phyloP scores from a whole-genome alignment of 768 basidiomycete species.

The Tulasnella sp. region DNA sequence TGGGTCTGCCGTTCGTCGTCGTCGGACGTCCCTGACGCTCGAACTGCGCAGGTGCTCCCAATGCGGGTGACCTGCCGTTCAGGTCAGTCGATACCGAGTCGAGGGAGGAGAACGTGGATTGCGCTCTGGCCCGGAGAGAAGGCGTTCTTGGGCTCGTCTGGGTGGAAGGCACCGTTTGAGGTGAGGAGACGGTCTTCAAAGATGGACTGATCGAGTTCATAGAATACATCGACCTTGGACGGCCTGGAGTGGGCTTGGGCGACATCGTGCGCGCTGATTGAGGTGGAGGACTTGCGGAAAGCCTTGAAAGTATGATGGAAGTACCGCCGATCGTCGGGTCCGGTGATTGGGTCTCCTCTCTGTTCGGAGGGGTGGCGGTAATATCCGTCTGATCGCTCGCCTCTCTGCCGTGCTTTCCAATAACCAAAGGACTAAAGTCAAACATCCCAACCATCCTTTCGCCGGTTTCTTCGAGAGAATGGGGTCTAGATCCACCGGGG shows the following conservation, averaged over 20 bases:
- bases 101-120: constrained; percentile 5
- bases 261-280: neutral
- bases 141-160: constrained; percentile 3
- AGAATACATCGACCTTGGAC: constrained; percentile 6
- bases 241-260: neutral
- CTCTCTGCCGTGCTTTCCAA: neutral
- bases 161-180: neutral
- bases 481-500: constrained; percentile 8
- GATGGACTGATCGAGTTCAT: constrained; percentile 11
- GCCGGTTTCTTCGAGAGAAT: constrained; percentile 11
- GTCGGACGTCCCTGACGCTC: constrained; percentile 4
- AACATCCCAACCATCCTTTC: neutral
- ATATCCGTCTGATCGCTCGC: constrained; percentile 6
- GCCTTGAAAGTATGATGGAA: constrained; percentile 24
- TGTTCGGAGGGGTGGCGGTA: constrained; percentile 10
- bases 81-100: constrained; percentile 21
- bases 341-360: constrained; percentile 17
- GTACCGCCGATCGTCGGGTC: constrained; percentile 25
- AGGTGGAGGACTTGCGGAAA: constrained; percentile 23
- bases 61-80: constrained; percentile 10
- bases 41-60: neutral
- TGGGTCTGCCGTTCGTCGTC: neutral
- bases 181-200: constrained; percentile 9
- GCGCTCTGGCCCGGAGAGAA: constrained; percentile 6
- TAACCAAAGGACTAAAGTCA: neutral